Base-by-base conservation (phyloP, 164 flowering plant species). In the Sedum album region DNA sequence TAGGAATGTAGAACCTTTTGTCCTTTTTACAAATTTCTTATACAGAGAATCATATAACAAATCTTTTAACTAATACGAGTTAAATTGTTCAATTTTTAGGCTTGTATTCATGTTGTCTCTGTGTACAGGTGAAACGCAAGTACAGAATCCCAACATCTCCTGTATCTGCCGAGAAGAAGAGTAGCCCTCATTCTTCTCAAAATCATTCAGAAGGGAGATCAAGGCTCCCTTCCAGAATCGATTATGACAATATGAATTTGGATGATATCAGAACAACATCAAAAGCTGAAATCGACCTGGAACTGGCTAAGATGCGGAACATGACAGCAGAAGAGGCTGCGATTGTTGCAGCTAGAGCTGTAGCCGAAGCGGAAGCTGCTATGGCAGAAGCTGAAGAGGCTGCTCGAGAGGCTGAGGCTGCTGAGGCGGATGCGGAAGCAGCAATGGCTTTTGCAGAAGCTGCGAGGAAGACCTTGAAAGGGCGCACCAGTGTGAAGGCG, bases 41-140 rank as follows among this genome's bases (percentile, higher is more conserved):
- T n/a, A n/a, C n/a, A n/a, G n/a, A n/a, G n/a, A n/a, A n/a, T n/a
- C n/a, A n/a, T n/a, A n/a, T n/a, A n/a, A n/a, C n/a, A n/a, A n/a
- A n/a, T n/a, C n/a, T n/a, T n/a, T n/a, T n/a, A n/a, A n/a, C n/a
- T n/a, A n/a, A n/a, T n/a, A n/a, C n/a, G n/a, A n/a, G n/a, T n/a
- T n/a, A n/a, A n/a, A n/a, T n/a, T n/a, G n/a, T n/a, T n/a, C n/a
- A n/a, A 35, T 35, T 35, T 35, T 35, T 35, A 35, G 38, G 3
- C 5, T 35, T 7, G 7, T 35, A 7, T 35, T 35, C 38, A 7
- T 3, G 38, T 35, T 3, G 38, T 35, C 7, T 41, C 11, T 41
- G 15, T 41, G 66, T 38, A 60, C 77, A 94, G 99, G 87, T 81
- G 57, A 91, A 94, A 70, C 90, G 97, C 31, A 88, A 77, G 74